Percentiles rank a stretch among this genome's conserved stretches.
phyloP scores from a whole-genome alignment of 2,329 filamentous ascomycete genomes.

The Xylaria sp. region DNA sequence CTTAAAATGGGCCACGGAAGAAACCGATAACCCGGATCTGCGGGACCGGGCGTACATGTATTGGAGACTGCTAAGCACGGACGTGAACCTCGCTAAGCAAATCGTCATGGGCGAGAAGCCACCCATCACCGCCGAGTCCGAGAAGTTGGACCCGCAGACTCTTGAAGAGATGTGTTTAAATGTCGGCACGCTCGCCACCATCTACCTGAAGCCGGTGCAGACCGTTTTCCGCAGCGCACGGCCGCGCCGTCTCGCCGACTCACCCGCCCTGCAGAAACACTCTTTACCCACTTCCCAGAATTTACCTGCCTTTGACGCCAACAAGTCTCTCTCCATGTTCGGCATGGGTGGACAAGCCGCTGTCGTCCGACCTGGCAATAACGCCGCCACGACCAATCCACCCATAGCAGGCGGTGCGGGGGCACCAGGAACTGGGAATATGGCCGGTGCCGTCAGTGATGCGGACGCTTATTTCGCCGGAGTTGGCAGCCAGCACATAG shows the following conservation, averaged over 20 bases:
- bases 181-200: conserved; percentile 93
- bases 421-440: conserved; percentile 39
- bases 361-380: conserved; percentile 56
- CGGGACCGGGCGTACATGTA: conserved; percentile 99
- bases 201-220: conserved; percentile 97
- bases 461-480: conserved; percentile 91
- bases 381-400: conserved; percentile 42
- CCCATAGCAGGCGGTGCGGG: conserved; percentile 53
- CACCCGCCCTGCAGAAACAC: conserved; percentile 84
- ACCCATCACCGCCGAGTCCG: conserved; percentile 93
- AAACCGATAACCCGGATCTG: conserved; percentile 98
- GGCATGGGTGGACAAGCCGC: conserved; percentile 64
- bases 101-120: conserved; percentile 99
- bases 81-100: conserved; percentile 84
- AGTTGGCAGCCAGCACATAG: conserved; percentile 78
- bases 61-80: conserved; percentile 93
- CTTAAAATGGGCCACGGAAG: conserved; percentile 97
- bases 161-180: conserved; percentile 98
- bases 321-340: conserved; percentile 70
- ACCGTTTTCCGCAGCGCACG: conserved; percentile 94
- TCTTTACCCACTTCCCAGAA: conserved; percentile 67
- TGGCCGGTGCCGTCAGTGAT: conserved; percentile 79
- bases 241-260: conserved; percentile 80
- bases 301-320: conserved; percentile 59
- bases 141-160: conserved; percentile 89